Percentiles rank a stretch among this genome's conserved stretches.
Evolutionary conservation across 495 filamentous ascomycete genomes (phyloP).

Genomic region (Trypethelium eluteriae): DNA sequence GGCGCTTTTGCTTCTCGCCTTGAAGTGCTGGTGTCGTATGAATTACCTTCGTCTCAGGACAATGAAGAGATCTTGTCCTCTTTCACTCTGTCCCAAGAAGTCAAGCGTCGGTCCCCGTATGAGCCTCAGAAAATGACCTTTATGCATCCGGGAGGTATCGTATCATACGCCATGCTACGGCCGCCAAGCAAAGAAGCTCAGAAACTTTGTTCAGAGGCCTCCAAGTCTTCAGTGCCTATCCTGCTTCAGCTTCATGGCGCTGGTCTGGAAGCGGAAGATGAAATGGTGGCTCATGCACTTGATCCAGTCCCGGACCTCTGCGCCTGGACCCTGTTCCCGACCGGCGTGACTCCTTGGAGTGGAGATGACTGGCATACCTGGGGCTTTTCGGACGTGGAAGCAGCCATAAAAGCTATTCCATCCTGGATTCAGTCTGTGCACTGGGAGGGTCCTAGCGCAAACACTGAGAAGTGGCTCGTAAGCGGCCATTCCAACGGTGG

Average conservation of each 20-base stretch:
- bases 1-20: not conserved
- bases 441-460: slow-evolving; percentile 44
- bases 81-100: not conserved
- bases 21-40: not conserved
- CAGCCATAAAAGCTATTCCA: slow-evolving; percentile 43
- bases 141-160: slow-evolving; percentile 47
- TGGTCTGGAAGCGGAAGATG: slow-evolving; percentile 47
- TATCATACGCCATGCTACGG: slow-evolving; percentile 56
- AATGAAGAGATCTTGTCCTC: slow-evolving; percentile 14
- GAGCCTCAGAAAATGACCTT: slow-evolving; percentile 51
- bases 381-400: slow-evolving; percentile 52
- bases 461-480: slow-evolving; percentile 46
- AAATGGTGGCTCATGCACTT: slow-evolving; percentile 41
- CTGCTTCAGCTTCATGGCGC: slow-evolving; percentile 50
- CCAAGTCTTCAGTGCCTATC: slow-evolving; percentile 34
- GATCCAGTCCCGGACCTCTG: slow-evolving; percentile 46
- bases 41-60: not conserved
- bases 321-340: slow-evolving; percentile 52
- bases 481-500: slow-evolving; percentile 55
- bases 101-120: slow-evolving; percentile 28
- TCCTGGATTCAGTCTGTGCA: slow-evolving; percentile 43
- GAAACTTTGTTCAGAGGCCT: slow-evolving; percentile 17
- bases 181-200: slow-evolving; percentile 44
- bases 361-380: slow-evolving; percentile 59
- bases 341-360: slow-evolving; percentile 54